Conservation (phyloP, 2,329 filamentous ascomycete species). For the Pseudogymnoascus sp. region DNA sequence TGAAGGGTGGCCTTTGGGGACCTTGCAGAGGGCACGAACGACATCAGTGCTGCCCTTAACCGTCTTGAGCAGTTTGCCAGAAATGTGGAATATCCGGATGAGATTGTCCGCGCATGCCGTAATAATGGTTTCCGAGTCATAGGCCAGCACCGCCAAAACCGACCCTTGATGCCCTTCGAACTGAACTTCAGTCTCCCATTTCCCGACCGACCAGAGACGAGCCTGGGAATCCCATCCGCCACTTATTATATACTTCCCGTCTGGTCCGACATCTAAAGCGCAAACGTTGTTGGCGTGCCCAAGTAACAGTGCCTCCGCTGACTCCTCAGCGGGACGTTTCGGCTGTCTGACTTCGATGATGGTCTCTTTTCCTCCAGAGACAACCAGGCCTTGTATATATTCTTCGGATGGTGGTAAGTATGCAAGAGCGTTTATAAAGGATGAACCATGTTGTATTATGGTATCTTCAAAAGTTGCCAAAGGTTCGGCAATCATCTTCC, state of each 20-base stretch:
- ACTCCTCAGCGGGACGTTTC: slow-evolving; percentile 56
- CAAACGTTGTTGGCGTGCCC: slow-evolving; percentile 87
- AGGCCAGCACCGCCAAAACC: slow-evolving; percentile 87
- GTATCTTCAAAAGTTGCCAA: slow-evolving; percentile 68
- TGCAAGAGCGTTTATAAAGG: slow-evolving; percentile 81
- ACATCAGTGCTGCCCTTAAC: slow-evolving; percentile 71
- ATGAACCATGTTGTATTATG: slow-evolving; percentile 71
- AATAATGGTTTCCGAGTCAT: slow-evolving; percentile 71
- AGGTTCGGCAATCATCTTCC: slow-evolving; percentile 60
- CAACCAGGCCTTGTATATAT: slow-evolving; percentile 66
- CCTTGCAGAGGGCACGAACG: slow-evolving; percentile 76
- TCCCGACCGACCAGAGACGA: slow-evolving; percentile 76
- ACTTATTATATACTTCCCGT: slow-evolving; percentile 70
- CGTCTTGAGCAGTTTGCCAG: slow-evolving; percentile 55
- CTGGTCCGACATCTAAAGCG: slow-evolving; percentile 68
- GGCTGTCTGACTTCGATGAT: slow-evolving; percentile 85
- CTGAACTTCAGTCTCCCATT: slow-evolving; percentile 70
- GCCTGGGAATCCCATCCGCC: slow-evolving; percentile 91
- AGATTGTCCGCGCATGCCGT: slow-evolving; percentile 89
- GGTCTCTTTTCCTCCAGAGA: slow-evolving; percentile 84
- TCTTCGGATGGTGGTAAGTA: slow-evolving; percentile 63
- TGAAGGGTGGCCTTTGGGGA: slow-evolving; percentile 68
- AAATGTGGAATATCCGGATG: slow-evolving; percentile 71
- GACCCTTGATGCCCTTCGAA: slow-evolving; percentile 71
- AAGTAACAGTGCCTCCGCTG: slow-evolving; percentile 77